phyloP scores from a whole-genome alignment of 139 green algal species.

The Bryopsis sp. region DNA sequence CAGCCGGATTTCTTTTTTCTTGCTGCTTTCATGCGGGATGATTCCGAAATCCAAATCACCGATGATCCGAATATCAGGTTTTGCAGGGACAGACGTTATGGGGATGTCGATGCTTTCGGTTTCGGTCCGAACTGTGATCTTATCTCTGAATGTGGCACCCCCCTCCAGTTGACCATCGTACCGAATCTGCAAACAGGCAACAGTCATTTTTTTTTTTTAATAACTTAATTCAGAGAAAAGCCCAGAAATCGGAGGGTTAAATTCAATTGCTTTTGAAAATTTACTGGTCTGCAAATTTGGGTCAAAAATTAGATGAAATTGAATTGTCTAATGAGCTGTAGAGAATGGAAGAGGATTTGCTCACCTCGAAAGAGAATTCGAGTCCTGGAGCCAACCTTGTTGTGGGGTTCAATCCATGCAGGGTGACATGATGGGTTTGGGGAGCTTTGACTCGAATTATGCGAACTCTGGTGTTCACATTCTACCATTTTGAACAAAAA shows the following conservation, averaged over 20 bases:
- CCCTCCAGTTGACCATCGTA: too few relatives aligned
- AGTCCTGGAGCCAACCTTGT: background rate
- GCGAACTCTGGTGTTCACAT: background rate
- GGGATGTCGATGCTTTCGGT: background rate
- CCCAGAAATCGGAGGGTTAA: too few relatives aligned
- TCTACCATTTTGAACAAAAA: too few relatives aligned
- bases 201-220: too few relatives aligned
- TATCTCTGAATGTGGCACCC: constrained; percentile 1
- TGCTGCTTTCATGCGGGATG: background rate
- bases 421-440: background rate
- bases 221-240: too few relatives aligned
- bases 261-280: too few relatives aligned
- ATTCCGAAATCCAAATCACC: background rate
- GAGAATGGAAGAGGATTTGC: too few relatives aligned
- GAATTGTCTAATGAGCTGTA: too few relatives aligned
- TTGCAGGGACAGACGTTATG: background rate
- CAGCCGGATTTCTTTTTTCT: background rate
- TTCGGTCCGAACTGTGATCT: background rate
- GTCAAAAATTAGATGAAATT: too few relatives aligned
- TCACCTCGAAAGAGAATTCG: constrained; percentile 1
- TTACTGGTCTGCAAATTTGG: too few relatives aligned
- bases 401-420: background rate
- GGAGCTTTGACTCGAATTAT: background rate
- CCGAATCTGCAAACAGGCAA: too few relatives aligned
- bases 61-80: background rate